Percentiles rank a stretch among this genome's conserved stretches.
Evolutionary conservation across 2,329 filamentous ascomycete genomes (phyloP).

Genomic region (Trichophyton rubrum): DNA sequence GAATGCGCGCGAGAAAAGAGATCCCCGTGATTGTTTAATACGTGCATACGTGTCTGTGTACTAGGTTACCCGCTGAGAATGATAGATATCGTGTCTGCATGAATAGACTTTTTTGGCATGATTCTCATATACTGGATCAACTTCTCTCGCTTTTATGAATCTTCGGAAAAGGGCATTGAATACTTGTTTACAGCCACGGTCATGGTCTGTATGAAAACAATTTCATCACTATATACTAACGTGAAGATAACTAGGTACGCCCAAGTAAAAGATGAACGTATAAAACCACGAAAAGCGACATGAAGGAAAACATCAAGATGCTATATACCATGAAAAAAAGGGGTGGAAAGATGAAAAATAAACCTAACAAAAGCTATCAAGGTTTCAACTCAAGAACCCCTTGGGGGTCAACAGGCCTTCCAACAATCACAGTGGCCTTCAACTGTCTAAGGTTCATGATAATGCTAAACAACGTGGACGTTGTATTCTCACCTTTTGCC

Average conservation of each 20-base stretch:
- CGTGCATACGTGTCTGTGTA: constrained; percentile 3
- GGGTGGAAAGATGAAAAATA: neutral
- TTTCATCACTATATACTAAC: too few relatives aligned
- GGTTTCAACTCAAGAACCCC: constrained; percentile 20
- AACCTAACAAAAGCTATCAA: constrained; percentile 10
- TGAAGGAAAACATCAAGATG: too few relatives aligned
- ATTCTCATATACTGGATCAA: neutral
- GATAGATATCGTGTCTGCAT: constrained; percentile 5
- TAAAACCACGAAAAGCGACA: too few relatives aligned
- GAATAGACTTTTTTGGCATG: constrained; percentile 5
- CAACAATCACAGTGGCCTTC: constrained; percentile 23
- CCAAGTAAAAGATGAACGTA: too few relatives aligned
- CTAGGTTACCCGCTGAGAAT: constrained; percentile 3
- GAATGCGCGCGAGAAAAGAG: neutral
- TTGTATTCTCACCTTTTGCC: constrained; percentile 18
- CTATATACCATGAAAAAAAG: neutral
- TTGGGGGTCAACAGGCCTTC: constrained; percentile 21
- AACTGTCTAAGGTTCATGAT: constrained; percentile 28
- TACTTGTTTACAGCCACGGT: too few relatives aligned
- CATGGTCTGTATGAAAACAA: too few relatives aligned
- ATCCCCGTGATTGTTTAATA: neutral
- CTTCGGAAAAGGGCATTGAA: neutral
- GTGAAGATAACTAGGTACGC: too few relatives aligned
- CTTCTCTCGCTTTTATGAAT: too few relatives aligned
- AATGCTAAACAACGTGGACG: constrained; percentile 28